A percentile compares a stretch with the other conserved stretches of the same genome.
phyloP scores from a whole-genome alignment of 2,329 filamentous ascomycete genomes.

The Dactylonectria macrodidyma region DNA sequence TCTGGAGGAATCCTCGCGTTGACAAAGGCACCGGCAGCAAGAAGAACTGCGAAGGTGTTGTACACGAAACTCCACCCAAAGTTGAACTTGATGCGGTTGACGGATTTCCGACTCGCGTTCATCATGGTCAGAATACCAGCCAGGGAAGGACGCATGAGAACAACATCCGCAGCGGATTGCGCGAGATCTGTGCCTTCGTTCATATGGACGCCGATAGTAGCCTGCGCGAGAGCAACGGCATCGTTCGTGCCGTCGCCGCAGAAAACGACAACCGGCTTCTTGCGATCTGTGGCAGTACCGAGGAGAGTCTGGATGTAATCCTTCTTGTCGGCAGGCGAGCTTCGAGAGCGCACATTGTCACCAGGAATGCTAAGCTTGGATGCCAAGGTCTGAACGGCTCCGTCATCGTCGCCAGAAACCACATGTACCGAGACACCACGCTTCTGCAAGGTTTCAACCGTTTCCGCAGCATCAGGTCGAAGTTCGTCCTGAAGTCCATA shows the following conservation, averaged over 20 bases:
- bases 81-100: constrained; percentile 73
- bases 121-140: constrained; percentile 71
- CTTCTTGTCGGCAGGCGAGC: constrained; percentile 63
- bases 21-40: constrained; percentile 77
- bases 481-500: constrained; percentile 64
- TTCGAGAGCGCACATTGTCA: constrained; percentile 57
- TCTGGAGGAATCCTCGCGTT: constrained; percentile 66
- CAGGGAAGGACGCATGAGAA: constrained; percentile 73
- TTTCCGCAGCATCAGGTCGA: constrained; percentile 57
- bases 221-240: constrained; percentile 78
- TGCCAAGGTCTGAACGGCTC: constrained; percentile 60
- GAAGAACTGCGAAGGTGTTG: constrained; percentile 77
- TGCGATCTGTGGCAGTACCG: constrained; percentile 22
- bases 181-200: constrained; percentile 75
- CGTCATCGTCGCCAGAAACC: constrained; percentile 68
- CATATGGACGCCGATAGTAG: constrained; percentile 80
- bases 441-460: constrained; percentile 54
- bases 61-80: constrained; percentile 81
- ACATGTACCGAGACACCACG: constrained; percentile 62
- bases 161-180: constrained; percentile 76
- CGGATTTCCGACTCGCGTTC: constrained; percentile 62
- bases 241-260: constrained; percentile 87
- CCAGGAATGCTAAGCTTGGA: constrained; percentile 56
- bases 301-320: constrained; percentile 60
- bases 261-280: constrained; percentile 71